Evolutionary conservation across 768 basidiomycete species (phyloP), one percentile per base, ranked within the genome.

Genomic region (Cubamyces lactineus): DNA sequence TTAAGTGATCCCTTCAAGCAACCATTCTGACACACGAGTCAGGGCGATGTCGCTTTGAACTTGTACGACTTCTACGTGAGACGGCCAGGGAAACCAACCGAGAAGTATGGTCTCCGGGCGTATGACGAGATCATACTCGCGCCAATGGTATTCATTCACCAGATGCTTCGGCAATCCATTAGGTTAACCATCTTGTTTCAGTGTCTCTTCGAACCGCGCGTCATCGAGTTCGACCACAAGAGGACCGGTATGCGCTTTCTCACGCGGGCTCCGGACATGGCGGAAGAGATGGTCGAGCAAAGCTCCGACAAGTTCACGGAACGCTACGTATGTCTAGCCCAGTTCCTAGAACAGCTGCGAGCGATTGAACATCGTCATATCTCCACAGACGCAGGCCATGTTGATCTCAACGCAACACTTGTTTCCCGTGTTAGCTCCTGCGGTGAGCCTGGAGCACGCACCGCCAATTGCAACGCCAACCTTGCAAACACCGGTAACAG

Each of bases 61-160:
- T 73, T 94, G 48, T 95, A 94, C 73, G 94, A 97, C 71, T 95
- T 98, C 68, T 84, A 89, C 21, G 91, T 96, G 15, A 83, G 96
- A 40, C 78, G 84, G 54, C 89, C 94, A 5, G 86, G 85, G 40
- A 82, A 84, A 55, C 77, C 86, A 15, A 89, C 95, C 0, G 84
- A 91, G 72, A 97, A 97, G 71, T 98, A 95, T 72, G 89, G 86
- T 26, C 77, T 97, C 46, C 86, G 94, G 26, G 89, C 92, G 2
- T 98, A 97, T 71, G 96, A 98, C 71, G 97, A 99, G 74, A 88
- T 92, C 53, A 96, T 97, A 61, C 78, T 98, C 34, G 94, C 96
- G 0, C 93, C 96, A 2, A 92, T 96, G 88, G 97, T 95, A 68
- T 65, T 82, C 49, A 11, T 47, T 21, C 16, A 57, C 38, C 21